These are phyloP conservation scores for Alisma plantagoaquatica DNA, from an alignment of 106 monocot genomes.

Conservation along the genomic window DNA sequence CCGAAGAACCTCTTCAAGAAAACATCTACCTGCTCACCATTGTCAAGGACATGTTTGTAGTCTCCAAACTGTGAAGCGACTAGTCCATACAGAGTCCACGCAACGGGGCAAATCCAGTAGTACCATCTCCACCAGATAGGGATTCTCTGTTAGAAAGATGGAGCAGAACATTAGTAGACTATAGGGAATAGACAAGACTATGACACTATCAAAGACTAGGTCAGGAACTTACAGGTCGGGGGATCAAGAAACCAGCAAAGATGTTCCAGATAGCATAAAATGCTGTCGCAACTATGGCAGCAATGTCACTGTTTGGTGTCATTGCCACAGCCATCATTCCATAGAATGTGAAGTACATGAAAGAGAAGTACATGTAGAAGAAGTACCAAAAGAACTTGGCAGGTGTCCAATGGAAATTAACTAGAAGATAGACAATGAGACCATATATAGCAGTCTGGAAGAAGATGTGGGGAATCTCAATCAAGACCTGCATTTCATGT, in stretches of 20 bases:
- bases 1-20: constrained; percentile 26
- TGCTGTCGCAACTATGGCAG: constrained; percentile 28
- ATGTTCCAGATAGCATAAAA: constrained; percentile 47
- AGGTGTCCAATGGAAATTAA: constrained; percentile 45
- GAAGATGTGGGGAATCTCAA: constrained; percentile 45
- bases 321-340: constrained; percentile 62
- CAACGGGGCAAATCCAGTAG: constrained; percentile 35
- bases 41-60: constrained; percentile 5
- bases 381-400: constrained; percentile 38
- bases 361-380: constrained; percentile 48
- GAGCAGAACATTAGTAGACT: too few species aligned
- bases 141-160: constrained; percentile 34
- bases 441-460: constrained; percentile 37
- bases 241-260: constrained; percentile 47
- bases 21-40: constrained; percentile 2
- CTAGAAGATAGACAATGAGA: constrained; percentile 33
- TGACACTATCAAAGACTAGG: too few species aligned
- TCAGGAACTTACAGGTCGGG: constrained; percentile 45
- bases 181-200: too few species aligned
- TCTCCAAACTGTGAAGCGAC: constrained; percentile 28
- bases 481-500: constrained; percentile 40
- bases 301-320: constrained; percentile 28
- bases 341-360: constrained; percentile 58
- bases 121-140: constrained; percentile 75
- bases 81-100: constrained; percentile 34